A percentile compares a stretch with the other conserved stretches of the same genome.
phyloP scores from a whole-genome alignment of 192 early-diverging fungal genomes.

The Gryganskiella cystojenkinii region DNA sequence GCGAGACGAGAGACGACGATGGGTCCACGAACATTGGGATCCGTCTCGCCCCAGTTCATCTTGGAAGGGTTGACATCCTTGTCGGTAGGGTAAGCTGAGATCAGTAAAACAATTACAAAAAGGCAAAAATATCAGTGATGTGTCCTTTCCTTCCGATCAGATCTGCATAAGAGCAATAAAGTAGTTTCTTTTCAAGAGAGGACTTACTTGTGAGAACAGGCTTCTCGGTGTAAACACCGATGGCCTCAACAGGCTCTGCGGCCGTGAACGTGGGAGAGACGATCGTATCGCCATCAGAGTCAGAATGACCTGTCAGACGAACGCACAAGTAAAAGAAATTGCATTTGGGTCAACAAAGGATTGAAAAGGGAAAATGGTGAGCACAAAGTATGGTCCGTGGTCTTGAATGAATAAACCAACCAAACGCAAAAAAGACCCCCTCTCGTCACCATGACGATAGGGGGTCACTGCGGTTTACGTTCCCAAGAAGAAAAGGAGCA shows the following conservation, averaged over 20 bases:
- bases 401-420: background rate
- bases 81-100: constrained; percentile 63
- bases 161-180: background rate
- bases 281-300: constrained; percentile 47
- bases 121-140: background rate
- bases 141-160: too few species aligned
- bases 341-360: background rate
- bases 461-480: too few species aligned
- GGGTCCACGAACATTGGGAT: constrained; percentile 83
- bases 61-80: constrained; percentile 79
- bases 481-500: too few species aligned
- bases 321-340: background rate
- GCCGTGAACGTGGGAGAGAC: constrained; percentile 23
- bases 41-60: constrained; percentile 81
- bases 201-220: constrained; percentile 48
- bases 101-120: background rate
- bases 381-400: constrained; percentile 4
- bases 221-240: constrained; percentile 29
- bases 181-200: background rate
- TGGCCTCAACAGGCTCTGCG: background rate
- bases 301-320: constrained; percentile 27
- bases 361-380: background rate
- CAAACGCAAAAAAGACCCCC: background rate
- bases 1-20: constrained; percentile 84
- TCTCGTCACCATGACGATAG: constrained; percentile 3